phyloP scores from a whole-genome alignment of 2,329 filamentous ascomycete genomes.

The Aureobasidium subglaciale region DNA sequence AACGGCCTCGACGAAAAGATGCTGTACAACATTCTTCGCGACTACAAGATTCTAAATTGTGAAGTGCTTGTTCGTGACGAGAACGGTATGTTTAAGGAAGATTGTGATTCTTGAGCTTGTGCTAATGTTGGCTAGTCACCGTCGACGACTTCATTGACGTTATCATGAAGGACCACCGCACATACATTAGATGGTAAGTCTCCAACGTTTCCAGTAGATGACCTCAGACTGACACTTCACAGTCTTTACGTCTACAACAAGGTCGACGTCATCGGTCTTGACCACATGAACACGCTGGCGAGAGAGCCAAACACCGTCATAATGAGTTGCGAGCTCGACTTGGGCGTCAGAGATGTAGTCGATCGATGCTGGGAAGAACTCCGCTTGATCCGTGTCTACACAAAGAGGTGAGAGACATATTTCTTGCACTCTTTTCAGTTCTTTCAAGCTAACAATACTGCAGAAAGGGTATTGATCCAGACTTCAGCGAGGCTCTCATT shows the following conservation, averaged over 20 bases:
- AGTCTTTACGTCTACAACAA: slow-evolving; percentile 99
- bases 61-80: slow-evolving; percentile 95
- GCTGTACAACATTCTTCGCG: slow-evolving; percentile 92
- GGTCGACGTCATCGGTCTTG: slow-evolving; percentile 88
- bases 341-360: slow-evolving; percentile 88
- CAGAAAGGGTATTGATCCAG: slow-evolving; percentile 80
- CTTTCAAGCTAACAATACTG: slow-evolving; percentile 17
- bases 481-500: slow-evolving; percentile 87
- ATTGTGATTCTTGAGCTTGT: not conserved
- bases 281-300: slow-evolving; percentile 86
- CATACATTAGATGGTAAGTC: slow-evolving; percentile 72
- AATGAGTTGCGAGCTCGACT: slow-evolving; percentile 94
- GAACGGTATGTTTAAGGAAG: slow-evolving; percentile 45
- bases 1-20: slow-evolving; percentile 85
- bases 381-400: slow-evolving; percentile 84
- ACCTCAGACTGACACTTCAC: slow-evolving; percentile 27
- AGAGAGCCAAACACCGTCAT: slow-evolving; percentile 90
- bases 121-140: slow-evolving; percentile 51
- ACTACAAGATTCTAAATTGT: slow-evolving; percentile 98
- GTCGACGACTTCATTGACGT: slow-evolving; percentile 99
- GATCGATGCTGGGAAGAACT: slow-evolving; percentile 94
- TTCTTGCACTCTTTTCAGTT: not conserved
- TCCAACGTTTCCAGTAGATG: not conserved
- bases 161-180: slow-evolving; percentile 98
- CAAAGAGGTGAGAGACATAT: slow-evolving; percentile 67